Conservation (phyloP, 257 asterid species). For the Parsonsia alboflavescens region DNA sequence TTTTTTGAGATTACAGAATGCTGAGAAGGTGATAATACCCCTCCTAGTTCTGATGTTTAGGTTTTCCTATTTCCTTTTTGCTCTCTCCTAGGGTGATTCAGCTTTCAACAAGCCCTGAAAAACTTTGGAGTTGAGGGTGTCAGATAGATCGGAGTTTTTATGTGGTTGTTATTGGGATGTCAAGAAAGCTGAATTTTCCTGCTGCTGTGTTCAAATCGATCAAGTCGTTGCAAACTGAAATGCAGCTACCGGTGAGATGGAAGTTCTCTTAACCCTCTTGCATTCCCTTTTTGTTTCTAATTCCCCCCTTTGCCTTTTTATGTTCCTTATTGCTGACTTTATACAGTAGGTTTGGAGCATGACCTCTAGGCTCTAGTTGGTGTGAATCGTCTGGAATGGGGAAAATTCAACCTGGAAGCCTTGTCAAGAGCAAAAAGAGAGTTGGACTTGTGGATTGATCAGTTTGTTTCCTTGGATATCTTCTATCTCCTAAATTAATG, state of each 20-base stretch:
- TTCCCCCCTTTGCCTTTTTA: neutral
- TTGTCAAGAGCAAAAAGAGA: neutral
- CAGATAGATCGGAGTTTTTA: no score
- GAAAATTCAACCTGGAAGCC: neutral
- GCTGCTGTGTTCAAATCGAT: neutral
- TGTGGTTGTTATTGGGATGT: neutral
- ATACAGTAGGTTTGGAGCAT: neutral
- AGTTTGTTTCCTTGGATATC: neutral
- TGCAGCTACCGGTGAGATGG: neutral
- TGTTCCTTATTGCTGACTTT: neutral
- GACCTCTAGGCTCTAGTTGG: neutral
- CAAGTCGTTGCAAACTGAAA: neutral
- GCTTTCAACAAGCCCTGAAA: no score
- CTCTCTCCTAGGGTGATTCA: neutral
- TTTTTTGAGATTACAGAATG: neutral
- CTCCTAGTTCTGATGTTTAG: neutral
- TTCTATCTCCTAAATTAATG: neutral
- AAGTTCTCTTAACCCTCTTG: neutral
- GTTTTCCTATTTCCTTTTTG: neutral
- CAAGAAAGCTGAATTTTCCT: neutral
- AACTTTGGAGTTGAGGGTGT: neutral
- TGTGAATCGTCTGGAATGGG: neutral
- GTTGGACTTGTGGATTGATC: neutral
- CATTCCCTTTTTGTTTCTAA: neutral
- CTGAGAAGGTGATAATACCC: no score